Conservation (phyloP, 768 basidiomycete genomes). For the Sutorius australiensis region DNA sequence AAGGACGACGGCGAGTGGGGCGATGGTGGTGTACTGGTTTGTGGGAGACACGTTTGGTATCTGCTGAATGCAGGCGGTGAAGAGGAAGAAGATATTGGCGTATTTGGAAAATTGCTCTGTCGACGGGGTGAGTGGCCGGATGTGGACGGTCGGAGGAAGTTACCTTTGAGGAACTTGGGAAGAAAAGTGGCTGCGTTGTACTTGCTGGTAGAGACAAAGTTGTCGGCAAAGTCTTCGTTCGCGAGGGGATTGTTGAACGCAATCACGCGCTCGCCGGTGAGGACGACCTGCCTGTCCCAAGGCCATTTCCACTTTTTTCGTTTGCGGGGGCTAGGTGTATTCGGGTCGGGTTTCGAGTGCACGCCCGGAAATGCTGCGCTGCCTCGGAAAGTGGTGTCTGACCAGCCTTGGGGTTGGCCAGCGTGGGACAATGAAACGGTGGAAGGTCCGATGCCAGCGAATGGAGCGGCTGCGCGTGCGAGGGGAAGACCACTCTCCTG, state of each 20-base stretch:
- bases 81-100: constrained; percentile 97
- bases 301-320: constrained; percentile 70
- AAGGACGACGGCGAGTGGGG: constrained; percentile 81
- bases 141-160: constrained; percentile 20
- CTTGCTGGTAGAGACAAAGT: constrained; percentile 92
- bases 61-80: constrained; percentile 96
- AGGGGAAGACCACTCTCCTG: constrained; percentile 55
- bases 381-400: constrained; percentile 51
- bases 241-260: constrained; percentile 72
- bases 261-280: constrained; percentile 73
- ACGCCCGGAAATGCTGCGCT: constrained; percentile 38
- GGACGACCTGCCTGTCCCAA: constrained; percentile 67
- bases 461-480: constrained; percentile 53
- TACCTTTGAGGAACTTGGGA: constrained; percentile 91
- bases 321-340: constrained; percentile 5
- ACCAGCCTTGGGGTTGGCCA: constrained; percentile 67
- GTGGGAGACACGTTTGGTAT: constrained; percentile 98
- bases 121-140: constrained; percentile 4
- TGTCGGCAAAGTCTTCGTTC: constrained; percentile 67
- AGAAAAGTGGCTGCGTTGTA: constrained; percentile 86
- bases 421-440: constrained; percentile 37
- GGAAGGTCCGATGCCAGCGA: constrained; percentile 53
- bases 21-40: constrained; percentile 92
- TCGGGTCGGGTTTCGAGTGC: constrained; percentile 5
- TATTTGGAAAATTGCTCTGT: constrained; percentile 98